Evolutionary conservation across 345 rosid species (phyloP), one percentile per base, ranked within the genome.

Genomic region (Gossypium bickii): DNA sequence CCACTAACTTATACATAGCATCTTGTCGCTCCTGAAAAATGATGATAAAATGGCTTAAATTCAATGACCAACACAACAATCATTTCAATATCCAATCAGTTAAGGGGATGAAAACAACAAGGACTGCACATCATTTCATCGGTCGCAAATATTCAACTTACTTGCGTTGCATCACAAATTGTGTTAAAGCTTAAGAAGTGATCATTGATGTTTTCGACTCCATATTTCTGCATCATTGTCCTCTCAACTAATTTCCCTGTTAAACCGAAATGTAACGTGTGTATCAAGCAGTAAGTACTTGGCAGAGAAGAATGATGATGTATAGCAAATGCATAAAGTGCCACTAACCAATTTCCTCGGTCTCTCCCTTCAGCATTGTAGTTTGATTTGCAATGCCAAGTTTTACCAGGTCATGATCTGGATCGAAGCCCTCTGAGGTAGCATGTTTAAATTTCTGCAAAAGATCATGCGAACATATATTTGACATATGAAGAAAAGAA

Each of bases 171-270:
- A 74, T 95, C 97, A 58, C 99, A 93, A 56, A 91, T 95, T 61
- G 99, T 95, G 89, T 93, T 93, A 88, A 93, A 93, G 85, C 94
- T 90, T 59, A 95, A 69, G 85, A 95, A 95, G 82, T 93, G 98
- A 12, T 87, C 81, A 16, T 84, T 89, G 45, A 91, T 85, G 73
- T 90, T 93, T 86, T 87, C 89, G 70, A 93, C 97, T 70, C 99
- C 99, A 79, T 84, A 86, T 82, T 86, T 90, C 7, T 80, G 93
- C 97, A 95, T 95, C 93, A 95, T 84, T 64, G 94, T 93, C 83
- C 78, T 88, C 88, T 95, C 98, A 20, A 76, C 62, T 75, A 93
- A 76, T 83, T 85, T 95, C 74, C 98, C 99, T 95, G 92, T 57
- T 66, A 34, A 15, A 57, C 53, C 11, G 74, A 67, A 10, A 73